These are phyloP conservation scores for Ceratocystis lukuohia DNA, from an alignment of 2,329 filamentous ascomycete species.

Conservation along the genomic window DNA sequence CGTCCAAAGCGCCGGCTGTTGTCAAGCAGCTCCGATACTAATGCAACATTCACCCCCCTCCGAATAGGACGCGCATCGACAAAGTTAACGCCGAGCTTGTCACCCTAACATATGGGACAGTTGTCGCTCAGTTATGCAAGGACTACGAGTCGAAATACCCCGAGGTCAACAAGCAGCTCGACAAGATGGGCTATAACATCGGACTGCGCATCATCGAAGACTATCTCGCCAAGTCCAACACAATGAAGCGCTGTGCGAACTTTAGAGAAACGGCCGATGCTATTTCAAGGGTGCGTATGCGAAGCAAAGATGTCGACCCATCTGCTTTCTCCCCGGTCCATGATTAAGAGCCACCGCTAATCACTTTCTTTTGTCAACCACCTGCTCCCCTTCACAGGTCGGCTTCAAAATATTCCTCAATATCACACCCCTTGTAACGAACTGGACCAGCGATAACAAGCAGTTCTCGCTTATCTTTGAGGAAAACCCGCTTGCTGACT, in stretches of 20 bases:
- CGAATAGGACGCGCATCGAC: slow-evolving; percentile 71
- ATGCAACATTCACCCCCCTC: slow-evolving; percentile 1
- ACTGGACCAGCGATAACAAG: slow-evolving; percentile 93
- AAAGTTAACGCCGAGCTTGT: slow-evolving; percentile 98
- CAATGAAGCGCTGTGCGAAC: slow-evolving; percentile 75
- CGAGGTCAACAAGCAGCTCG: slow-evolving; percentile 93
- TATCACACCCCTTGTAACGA: slow-evolving; percentile 81
- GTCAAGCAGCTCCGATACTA: not conserved
- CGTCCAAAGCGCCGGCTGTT: not conserved
- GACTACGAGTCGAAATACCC: slow-evolving; percentile 90
- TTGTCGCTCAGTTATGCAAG: slow-evolving; percentile 90
- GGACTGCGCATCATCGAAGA: slow-evolving; percentile 91
- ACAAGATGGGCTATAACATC: slow-evolving; percentile 99
- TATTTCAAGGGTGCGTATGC: slow-evolving; percentile 64
- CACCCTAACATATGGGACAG: slow-evolving; percentile 92
- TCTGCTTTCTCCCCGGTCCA: not conserved
- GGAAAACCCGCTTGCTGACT: slow-evolving; percentile 92
- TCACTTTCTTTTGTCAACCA: not conserved
- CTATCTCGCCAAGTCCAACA: slow-evolving; percentile 89
- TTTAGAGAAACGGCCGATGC: slow-evolving; percentile 95
- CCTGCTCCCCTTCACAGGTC: slow-evolving; percentile 41
- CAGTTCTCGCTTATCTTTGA: slow-evolving; percentile 94
- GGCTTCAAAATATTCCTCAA: slow-evolving; percentile 99
- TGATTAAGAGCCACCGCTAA: not conserved
- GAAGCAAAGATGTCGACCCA: not conserved